Evolutionary conservation across 495 filamentous ascomycete genomes (phyloP).

Genomic region (Sordaria brevicollis): DNA sequence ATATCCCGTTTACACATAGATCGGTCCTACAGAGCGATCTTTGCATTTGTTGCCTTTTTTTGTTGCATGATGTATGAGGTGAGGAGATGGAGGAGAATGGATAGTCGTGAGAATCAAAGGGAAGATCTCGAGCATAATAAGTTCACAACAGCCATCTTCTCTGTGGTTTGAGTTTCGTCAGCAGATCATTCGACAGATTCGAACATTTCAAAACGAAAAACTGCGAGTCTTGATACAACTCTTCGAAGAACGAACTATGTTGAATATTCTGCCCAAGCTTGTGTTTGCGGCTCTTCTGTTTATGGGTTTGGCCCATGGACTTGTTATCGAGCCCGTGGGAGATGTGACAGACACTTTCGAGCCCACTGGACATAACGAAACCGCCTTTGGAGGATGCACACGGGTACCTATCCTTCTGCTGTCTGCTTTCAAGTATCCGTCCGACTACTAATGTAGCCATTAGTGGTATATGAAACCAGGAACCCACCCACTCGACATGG

Average conservation of each 20-base stretch:
- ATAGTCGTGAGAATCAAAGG: not conserved
- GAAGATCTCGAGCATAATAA: not conserved
- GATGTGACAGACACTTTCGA: not conserved
- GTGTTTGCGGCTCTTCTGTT: not conserved
- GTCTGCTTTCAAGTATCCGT: not conserved
- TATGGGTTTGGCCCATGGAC: not conserved
- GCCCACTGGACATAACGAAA: not conserved
- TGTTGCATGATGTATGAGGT: not conserved
- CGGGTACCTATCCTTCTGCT: not conserved
- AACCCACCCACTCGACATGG: not conserved
- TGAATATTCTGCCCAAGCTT: not conserved
- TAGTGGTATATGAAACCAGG: not conserved
- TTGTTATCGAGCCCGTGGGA: not conserved
- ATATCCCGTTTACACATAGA: not conserved
- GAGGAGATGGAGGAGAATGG: not conserved
- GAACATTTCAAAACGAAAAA: not conserved
- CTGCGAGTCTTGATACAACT: not conserved
- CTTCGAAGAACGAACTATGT: not conserved
- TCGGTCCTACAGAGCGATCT: not conserved
- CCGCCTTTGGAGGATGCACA: not conserved
- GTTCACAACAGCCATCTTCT: not conserved
- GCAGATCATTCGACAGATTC: not conserved
- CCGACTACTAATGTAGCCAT: not conserved
- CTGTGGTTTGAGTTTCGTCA: not conserved
- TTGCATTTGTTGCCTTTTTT: not conserved